Conservation (phyloP, 306 rosid species). For the Gleditsia sinensis region DNA sequence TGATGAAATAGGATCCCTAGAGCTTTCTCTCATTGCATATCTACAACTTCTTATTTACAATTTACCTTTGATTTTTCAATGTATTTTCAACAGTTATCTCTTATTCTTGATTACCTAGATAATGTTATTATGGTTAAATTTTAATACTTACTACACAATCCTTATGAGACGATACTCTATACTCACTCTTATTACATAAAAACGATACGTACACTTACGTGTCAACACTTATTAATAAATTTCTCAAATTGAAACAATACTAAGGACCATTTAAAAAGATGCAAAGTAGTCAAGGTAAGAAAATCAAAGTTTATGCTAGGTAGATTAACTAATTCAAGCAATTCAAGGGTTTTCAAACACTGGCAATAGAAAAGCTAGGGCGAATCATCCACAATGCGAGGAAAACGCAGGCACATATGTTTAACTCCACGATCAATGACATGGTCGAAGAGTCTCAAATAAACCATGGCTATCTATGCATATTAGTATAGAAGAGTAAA, state of each 20-base stretch:
- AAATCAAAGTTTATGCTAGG: not conserved
- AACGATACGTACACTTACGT: too few relatives aligned
- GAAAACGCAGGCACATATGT: constrained; percentile 12
- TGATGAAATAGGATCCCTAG: too few relatives aligned
- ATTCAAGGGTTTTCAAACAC: constrained; percentile 7
- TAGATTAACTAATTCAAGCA: not conserved
- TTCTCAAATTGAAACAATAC: not conserved
- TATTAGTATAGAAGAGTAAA: constrained; percentile 14
- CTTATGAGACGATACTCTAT: too few relatives aligned
- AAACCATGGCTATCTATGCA: constrained; percentile 19
- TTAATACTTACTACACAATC: too few relatives aligned
- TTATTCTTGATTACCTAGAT: too few relatives aligned
- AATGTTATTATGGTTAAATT: too few relatives aligned
- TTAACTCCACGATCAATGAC: not conserved
- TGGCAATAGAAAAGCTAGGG: constrained; percentile 17
- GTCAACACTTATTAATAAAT: not conserved
- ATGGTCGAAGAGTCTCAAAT: constrained; percentile 24
- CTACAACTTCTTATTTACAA: too few relatives aligned
- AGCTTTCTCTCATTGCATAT: too few relatives aligned
- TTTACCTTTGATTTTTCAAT: too few relatives aligned
- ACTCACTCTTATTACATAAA: too few relatives aligned
- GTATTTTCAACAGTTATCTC: too few relatives aligned
- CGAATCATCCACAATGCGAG: constrained; percentile 21
- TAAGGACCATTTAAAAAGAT: constrained; percentile 21
- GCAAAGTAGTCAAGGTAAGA: constrained; percentile 3